phyloP scores from a whole-genome alignment of 2,329 filamentous ascomycete genomes.

The Monilinia fructigena region DNA sequence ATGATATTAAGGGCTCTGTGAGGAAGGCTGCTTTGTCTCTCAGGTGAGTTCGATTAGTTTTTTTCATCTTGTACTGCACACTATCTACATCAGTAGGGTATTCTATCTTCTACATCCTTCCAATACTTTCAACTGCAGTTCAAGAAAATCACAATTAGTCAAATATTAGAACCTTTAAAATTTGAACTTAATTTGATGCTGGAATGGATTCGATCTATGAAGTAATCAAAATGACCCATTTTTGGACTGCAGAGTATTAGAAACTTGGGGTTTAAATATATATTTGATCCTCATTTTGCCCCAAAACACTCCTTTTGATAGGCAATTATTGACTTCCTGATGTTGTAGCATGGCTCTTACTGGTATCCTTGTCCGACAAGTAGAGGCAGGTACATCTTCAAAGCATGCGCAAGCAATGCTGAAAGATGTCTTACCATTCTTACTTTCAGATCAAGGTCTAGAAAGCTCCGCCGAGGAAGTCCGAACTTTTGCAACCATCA shows the following conservation, averaged over 20 bases:
- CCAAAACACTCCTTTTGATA: neutral
- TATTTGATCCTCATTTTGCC: neutral
- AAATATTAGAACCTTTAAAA: too few relatives aligned
- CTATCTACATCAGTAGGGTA: too few relatives aligned
- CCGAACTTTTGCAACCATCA: slow-evolving; percentile 76
- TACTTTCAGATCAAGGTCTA: slow-evolving; percentile 83
- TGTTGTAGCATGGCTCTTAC: slow-evolving; percentile 71
- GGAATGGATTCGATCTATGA: neutral
- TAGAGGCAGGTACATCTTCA: slow-evolving; percentile 73
- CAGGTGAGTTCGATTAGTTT: neutral
- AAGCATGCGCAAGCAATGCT: slow-evolving; percentile 77
- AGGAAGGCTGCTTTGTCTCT: slow-evolving; percentile 76
- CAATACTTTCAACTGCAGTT: too few relatives aligned
- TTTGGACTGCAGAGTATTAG: neutral
- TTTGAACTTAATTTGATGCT: neutral
- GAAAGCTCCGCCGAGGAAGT: slow-evolving; percentile 89
- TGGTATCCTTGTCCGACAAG: slow-evolving; percentile 77
- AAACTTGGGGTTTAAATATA: neutral
- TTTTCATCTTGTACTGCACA: neutral
- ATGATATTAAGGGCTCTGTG: slow-evolving; percentile 94
- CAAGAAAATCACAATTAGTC: too few relatives aligned
- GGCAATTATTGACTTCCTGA: neutral
- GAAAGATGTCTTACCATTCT: slow-evolving; percentile 81
- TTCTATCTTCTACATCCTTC: too few relatives aligned
- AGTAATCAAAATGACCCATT: neutral